Base-by-base conservation (phyloP, 306 rosid genomes). In the Castanopsis chinensis region DNA sequence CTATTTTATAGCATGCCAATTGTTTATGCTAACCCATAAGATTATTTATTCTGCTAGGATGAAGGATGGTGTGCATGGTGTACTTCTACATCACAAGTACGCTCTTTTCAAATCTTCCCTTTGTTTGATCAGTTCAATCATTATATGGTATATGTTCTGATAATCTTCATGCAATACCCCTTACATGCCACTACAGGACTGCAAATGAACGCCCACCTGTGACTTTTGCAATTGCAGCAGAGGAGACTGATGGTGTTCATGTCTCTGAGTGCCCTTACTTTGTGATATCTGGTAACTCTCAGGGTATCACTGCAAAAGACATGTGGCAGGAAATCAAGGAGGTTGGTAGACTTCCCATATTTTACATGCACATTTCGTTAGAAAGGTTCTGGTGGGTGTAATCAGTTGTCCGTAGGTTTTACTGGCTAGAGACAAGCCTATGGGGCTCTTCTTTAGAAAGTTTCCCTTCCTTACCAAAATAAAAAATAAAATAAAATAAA, bases 181-280 rank as follows among this genome's bases (percentile, higher is more conserved):
- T 76, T 73, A 67, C 61, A 23, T 83, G 55, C 78, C 59, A 59
- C 69, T 74, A 72, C 88, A 94, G 97, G 92, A 92, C 92, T 76
- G 87, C 91, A 32, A 78, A 79, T 68, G 95, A 83, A 73, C 85
- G 18, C 28, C 76, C 93, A 63, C 97, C 97, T 4, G 79, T 94
- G 82, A 94, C 95, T 27, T 94, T 89, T 90, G 99, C 97, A n/a
- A 88, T 94, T 71, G 97, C 97, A 32, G 97, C 93, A 49, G 83
- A 90, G 87, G 90, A 92, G 89, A 90, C 86, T 69, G 93, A 91
- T 59, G 81, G 86, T 67, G 76, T 92, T 88, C 91, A 85, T 28
- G 83, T 94, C 73, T 91, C 99, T 69, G 89, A 89, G 76, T 94
- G 97, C 75, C 97, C 97, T 68, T 91, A 88, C 79, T 94, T 94